Conservation (phyloP, 768 basidiomycete species). For the Tulasnella sp. region DNA sequence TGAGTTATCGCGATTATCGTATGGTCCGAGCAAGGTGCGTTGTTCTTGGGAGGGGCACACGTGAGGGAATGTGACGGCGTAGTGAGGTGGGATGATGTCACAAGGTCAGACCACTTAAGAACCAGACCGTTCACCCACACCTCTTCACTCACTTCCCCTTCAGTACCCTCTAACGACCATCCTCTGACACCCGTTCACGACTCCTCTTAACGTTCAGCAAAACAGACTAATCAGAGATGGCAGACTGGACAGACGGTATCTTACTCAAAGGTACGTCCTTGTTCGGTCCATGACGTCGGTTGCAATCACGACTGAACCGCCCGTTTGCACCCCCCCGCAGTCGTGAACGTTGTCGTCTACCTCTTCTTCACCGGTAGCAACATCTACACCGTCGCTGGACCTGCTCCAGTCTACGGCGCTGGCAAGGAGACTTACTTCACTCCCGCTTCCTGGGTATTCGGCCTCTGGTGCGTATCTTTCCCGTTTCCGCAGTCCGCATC, state of each 20-base stretch:
- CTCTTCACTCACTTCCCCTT: background rate
- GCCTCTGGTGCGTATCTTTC: constrained; percentile 58
- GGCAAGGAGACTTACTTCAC: constrained; percentile 88
- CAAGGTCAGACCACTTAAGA: background rate
- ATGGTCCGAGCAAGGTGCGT: background rate
- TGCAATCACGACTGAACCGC: constrained; percentile 12
- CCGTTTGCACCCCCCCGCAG: background rate
- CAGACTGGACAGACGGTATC: constrained; percentile 67
- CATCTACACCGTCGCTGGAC: constrained; percentile 66
- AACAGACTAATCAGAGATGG: background rate
- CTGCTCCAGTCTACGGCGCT: constrained; percentile 57
- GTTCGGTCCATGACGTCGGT: background rate
- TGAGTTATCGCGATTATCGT: background rate
- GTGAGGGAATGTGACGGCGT: background rate
- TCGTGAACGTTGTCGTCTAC: constrained; percentile 76
- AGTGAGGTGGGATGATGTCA: background rate
- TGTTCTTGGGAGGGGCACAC: background rate
- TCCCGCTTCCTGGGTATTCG: constrained; percentile 88
- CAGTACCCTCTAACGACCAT: background rate
- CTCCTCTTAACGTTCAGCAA: background rate
- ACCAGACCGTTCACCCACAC: background rate
- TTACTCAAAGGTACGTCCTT: constrained; percentile 54
- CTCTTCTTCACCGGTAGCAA: constrained; percentile 61
- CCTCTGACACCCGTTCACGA: background rate
- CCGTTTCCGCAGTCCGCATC: background rate